Evolutionary conservation across 148 eudicot genomes (phyloP).

Genomic region (Selenicereus undatus): DNA sequence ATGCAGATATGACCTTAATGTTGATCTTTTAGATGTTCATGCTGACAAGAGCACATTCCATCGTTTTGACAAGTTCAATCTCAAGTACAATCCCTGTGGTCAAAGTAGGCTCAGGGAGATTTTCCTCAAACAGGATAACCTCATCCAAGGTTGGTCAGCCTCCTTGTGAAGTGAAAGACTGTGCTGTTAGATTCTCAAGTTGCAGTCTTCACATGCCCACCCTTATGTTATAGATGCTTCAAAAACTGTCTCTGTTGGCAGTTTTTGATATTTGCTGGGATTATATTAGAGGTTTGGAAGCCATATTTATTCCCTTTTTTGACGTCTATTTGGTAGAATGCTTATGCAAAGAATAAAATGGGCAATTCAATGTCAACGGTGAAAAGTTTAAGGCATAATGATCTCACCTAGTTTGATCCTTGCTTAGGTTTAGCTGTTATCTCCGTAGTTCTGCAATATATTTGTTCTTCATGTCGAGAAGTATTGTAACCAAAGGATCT

Average conservation of each 20-base stretch:
- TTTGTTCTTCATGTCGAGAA: not conserved
- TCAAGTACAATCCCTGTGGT: slow-evolving; percentile 99
- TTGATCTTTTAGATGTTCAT: slow-evolving; percentile 96
- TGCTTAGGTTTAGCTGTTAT: not conserved
- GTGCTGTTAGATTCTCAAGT: not conserved
- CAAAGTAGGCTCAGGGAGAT: slow-evolving; percentile 99
- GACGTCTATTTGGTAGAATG: not conserved
- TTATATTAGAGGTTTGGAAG: not conserved
- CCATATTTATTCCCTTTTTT: not conserved
- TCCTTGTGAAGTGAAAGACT: slow-evolving; percentile 5
- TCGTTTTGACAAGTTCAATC: slow-evolving; percentile 98
- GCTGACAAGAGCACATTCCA: slow-evolving; percentile 99
- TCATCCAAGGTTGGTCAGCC: slow-evolving; percentile 77
- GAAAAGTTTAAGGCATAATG: not conserved
- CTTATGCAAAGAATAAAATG: not conserved
- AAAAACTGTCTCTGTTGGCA: not conserved
- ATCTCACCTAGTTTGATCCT: not conserved
- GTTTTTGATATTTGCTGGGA: not conserved
- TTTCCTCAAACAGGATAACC: slow-evolving; percentile 96
- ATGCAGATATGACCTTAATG: slow-evolving; percentile 89
- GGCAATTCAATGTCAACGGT: not conserved
- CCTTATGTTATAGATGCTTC: not conserved
- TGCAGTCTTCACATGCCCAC: not conserved
- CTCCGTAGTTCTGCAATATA: not conserved
- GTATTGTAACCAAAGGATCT: slow-evolving; percentile 8